Conservation (phyloP, 208 protist species). For the Endotrypanum monterogeii region DNA sequence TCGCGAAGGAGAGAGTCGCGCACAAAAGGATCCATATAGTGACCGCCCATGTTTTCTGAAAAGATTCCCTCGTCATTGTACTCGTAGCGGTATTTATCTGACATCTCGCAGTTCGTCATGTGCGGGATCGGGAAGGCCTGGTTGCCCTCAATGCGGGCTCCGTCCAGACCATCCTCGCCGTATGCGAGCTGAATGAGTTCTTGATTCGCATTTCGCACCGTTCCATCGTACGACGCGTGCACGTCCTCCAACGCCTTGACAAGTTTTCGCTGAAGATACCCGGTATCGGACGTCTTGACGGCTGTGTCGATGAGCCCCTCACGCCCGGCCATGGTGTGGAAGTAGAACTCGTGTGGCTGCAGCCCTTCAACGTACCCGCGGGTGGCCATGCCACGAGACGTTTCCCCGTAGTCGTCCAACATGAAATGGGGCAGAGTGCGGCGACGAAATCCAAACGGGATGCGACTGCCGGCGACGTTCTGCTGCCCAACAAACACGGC, state of each 20-base stretch:
- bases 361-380: slow-evolving; percentile 98
- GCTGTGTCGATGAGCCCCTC: slow-evolving; percentile 99
- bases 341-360: slow-evolving; percentile 99
- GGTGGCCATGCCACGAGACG: slow-evolving; percentile 97
- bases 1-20: slow-evolving; percentile 85
- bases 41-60: slow-evolving; percentile 67
- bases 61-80: slow-evolving; percentile 79
- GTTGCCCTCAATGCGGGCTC: slow-evolving; percentile 90
- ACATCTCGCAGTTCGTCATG: slow-evolving; percentile 72
- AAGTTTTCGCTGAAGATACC: slow-evolving; percentile 95
- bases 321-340: slow-evolving; percentile 99
- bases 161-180: slow-evolving; percentile 99
- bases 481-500: slow-evolving; percentile 99
- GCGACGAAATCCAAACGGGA: slow-evolving; percentile 97
- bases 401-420: slow-evolving; percentile 98
- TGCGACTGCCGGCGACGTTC: slow-evolving; percentile 99
- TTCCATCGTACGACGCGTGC: slow-evolving; percentile 98
- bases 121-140: slow-evolving; percentile 77
- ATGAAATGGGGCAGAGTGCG: slow-evolving; percentile 99
- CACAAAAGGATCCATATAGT: slow-evolving; percentile 89
- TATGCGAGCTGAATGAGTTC: slow-evolving; percentile 98
- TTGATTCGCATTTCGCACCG: slow-evolving; percentile 96
- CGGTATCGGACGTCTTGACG: slow-evolving; percentile 99
- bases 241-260: slow-evolving; percentile 99
- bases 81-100: slow-evolving; percentile 71